Evolutionary conservation across 306 rosid species (phyloP), one percentile per base, ranked within the genome.

Genomic region (Bauhinia variegata): DNA sequence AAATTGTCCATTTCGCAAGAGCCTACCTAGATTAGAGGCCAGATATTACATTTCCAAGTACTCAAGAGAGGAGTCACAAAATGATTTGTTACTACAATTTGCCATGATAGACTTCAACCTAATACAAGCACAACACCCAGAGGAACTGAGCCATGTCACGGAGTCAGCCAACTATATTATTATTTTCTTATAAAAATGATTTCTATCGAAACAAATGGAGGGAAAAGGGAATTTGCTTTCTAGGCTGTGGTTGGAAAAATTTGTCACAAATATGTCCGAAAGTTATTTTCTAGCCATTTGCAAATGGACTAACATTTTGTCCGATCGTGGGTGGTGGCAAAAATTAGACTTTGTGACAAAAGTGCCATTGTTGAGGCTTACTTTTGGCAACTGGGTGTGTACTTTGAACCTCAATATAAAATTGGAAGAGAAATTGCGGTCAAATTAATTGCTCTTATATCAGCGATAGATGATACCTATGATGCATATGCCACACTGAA

Each of bases 251-350:
- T n/a, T n/a, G n/a, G n/a, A n/a, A n/a, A n/a, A n/a, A n/a, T n/a
- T n/a, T n/a, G n/a, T n/a, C n/a, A n/a, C n/a, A n/a, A n/a, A n/a
- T n/a, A n/a, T n/a, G n/a, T n/a, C n/a, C n/a, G n/a, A n/a, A n/a
- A n/a, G n/a, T n/a, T n/a, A n/a, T n/a, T n/a, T n/a, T n/a, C n/a
- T n/a, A n/a, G n/a, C n/a, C n/a, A n/a, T n/a, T n/a, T n/a, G n/a
- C n/a, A n/a, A n/a, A n/a, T n/a, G n/a, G n/a, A n/a, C n/a, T n/a
- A n/a, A n/a, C n/a, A n/a, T n/a, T n/a, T n/a, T n/a, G n/a, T n/a
- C n/a, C n/a, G n/a, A n/a, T n/a, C n/a, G n/a, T n/a, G 77, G 83
- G 71, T 81, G 80, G 83, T 74, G 80, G 78, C 70, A 70, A 5
- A 67, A 70, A 5, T 54, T 67, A 34, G 57, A 81, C 6, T 64